phyloP scores from a whole-genome alignment of 2,329 filamentous ascomycete genomes.

The Moelleriella libera region DNA sequence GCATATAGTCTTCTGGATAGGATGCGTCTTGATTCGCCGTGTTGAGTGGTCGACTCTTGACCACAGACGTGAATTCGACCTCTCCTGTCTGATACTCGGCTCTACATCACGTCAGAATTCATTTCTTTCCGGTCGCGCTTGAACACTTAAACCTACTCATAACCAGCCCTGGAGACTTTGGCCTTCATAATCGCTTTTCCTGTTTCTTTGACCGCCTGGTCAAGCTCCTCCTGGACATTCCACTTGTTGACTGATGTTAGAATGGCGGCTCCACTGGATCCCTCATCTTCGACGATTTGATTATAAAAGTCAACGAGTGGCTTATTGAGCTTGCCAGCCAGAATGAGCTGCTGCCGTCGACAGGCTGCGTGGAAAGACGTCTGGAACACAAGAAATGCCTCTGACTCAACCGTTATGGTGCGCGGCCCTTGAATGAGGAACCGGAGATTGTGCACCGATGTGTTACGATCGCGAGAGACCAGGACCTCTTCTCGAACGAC shows the following conservation, averaged over 20 bases:
- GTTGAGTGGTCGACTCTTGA: background rate
- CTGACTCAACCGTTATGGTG: background rate
- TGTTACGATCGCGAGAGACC: conserved; percentile 20
- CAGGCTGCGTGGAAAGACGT: conserved; percentile 25
- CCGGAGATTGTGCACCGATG: conserved; percentile 17
- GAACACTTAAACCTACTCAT: conserved; percentile 1
- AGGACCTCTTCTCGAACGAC: conserved; percentile 15
- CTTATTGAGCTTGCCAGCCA: conserved; percentile 10
- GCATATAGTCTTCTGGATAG: conserved; percentile 21
- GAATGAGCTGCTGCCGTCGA: conserved; percentile 23
- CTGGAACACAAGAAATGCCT: conserved; percentile 19
- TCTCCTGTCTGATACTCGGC: background rate
- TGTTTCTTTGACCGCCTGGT: background rate
- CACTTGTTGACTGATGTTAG: background rate
- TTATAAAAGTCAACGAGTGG: conserved; percentile 8
- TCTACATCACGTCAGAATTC: background rate
- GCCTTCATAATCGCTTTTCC: conserved; percentile 8
- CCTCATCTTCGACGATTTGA: background rate
- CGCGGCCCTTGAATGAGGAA: conserved; percentile 23
- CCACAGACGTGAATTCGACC: background rate
- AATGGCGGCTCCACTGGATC: background rate
- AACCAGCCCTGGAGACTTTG: conserved; percentile 12
- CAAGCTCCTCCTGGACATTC: background rate
- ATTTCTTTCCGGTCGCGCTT: background rate
- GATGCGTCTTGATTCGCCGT: conserved; percentile 12